A percentile compares a stretch with the other conserved stretches of the same genome.
phyloP scores from a whole-genome alignment of 257 asterid species.

The Jacaranda mimosifolia region DNA sequence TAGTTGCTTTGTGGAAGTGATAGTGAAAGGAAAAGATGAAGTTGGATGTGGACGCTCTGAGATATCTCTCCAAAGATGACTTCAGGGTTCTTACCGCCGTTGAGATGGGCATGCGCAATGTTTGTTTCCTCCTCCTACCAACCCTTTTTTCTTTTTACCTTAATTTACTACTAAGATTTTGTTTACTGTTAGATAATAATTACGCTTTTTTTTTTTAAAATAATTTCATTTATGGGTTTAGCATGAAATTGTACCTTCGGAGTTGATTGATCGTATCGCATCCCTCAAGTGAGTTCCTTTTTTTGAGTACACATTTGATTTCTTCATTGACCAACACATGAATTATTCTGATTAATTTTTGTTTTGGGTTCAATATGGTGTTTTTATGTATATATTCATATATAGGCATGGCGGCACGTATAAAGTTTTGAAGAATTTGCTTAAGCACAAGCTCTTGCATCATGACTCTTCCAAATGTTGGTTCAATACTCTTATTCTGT shows the following conservation, averaged over 20 bases:
- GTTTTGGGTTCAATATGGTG: background rate
- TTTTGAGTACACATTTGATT: background rate
- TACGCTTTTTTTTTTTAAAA: background rate
- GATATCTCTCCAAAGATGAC: constrained; percentile 90
- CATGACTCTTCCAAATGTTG: constrained; percentile 95
- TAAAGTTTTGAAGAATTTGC: constrained; percentile 95
- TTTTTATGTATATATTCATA: constrained; percentile 27
- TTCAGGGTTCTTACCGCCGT: constrained; percentile 96
- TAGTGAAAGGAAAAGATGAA: constrained; percentile 60
- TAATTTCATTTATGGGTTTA: constrained; percentile 34
- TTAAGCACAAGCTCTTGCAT: constrained; percentile 92
- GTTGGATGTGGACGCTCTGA: constrained; percentile 80
- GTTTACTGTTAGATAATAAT: background rate
- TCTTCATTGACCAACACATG: background rate
- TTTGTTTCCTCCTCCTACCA: constrained; percentile 36
- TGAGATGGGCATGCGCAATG: constrained; percentile 98
- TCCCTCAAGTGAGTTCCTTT: constrained; percentile 67
- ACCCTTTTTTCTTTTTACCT: background rate
- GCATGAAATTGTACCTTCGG: constrained; percentile 96
- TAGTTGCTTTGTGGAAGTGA: background rate
- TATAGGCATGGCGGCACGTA: constrained; percentile 96
- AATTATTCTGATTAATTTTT: constrained; percentile 1
- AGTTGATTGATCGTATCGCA: constrained; percentile 83
- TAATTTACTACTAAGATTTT: background rate
- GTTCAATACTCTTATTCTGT: constrained; percentile 36